These are phyloP conservation scores for Penicillium canescens DNA, from an alignment of 495 filamentous ascomycete species.

Conservation along the genomic window DNA sequence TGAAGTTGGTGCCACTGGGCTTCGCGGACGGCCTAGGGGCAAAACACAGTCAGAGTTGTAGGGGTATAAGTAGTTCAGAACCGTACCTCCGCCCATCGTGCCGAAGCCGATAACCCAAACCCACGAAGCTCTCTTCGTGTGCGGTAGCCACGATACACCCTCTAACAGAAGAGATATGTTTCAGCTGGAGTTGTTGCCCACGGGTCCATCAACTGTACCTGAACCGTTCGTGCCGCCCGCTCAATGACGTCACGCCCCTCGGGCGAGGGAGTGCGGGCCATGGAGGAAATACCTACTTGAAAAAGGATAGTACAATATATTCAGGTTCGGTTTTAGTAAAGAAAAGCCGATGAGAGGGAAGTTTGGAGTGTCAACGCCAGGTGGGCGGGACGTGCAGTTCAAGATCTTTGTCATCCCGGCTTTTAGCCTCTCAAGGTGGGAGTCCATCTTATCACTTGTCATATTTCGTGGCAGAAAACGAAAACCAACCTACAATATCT, in stretches of 20 bases:
- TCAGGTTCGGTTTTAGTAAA: too few species aligned
- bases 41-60: neutral
- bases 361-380: neutral
- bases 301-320: neutral
- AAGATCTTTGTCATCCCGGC: neutral
- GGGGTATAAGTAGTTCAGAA: neutral
- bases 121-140: constrained; percentile 65
- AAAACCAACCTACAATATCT: too few species aligned
- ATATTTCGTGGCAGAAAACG: too few species aligned
- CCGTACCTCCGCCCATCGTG: constrained; percentile 64
- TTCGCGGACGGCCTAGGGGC: constrained; percentile 57
- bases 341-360: neutral
- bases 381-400: neutral
- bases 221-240: constrained; percentile 54
- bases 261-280: neutral
- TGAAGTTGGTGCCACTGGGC: constrained; percentile 37
- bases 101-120: constrained; percentile 61
- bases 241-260: constrained; percentile 29
- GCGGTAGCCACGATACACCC: constrained; percentile 71
- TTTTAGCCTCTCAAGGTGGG: too few species aligned
- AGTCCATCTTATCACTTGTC: too few species aligned
- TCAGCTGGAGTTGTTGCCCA: neutral
- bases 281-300: neutral
- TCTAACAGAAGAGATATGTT: constrained; percentile 37
- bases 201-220: constrained; percentile 24